Base-by-base conservation (phyloP, 768 basidiomycete species). In the Boletales sp. region DNA sequence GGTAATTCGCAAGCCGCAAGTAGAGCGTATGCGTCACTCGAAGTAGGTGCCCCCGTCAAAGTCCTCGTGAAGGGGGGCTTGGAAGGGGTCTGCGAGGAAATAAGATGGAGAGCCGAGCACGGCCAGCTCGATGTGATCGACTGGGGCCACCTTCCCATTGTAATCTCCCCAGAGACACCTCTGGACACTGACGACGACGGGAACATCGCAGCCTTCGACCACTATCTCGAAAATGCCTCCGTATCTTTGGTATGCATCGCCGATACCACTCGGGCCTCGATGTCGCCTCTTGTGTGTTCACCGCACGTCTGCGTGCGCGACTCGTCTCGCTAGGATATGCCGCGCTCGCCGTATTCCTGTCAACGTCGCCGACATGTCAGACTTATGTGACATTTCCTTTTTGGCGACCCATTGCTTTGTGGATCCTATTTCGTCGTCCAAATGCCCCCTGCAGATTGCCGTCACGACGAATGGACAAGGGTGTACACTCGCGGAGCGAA, bases 381-480 rank as follows among this genome's bases (percentile, higher is more conserved):
- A 81, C 12, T 75, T 94, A 36, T 94, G 90, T 66, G 93, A 96
- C 65, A 97, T 90, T 63, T 84, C 87, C 0, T 93, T 95, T 70
- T 78, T 87, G 0, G 81, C 94, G 1, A 81, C 87, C 0, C 90
- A 97, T 57, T 86, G 94, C 4, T 93, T 96, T 59, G 65, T 74
- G 8, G 79, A 83, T 61, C 58, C 75, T 3, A 58, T 64, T 11
- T 72, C 71, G 1, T 75, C 75, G 5, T 63, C 64, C 34, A 69
- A 74, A 13, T 79, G 80, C 1, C 62, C 82, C 4, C 68, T 90
- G 1, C 88, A 89, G 62, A 70, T 99, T 18, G 90, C 86, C 0
- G 79, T 97, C 3, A 90, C 93, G 4, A 94, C 94, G 0, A 97
- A 96, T 58, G 92, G 92, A 0, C 81, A 87, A 54, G 95, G 94